A percentile compares a stretch with the other conserved stretches of the same genome.
phyloP scores from a whole-genome alignment of 805 yeast species.

The Maudiozyma turicensis region DNA sequence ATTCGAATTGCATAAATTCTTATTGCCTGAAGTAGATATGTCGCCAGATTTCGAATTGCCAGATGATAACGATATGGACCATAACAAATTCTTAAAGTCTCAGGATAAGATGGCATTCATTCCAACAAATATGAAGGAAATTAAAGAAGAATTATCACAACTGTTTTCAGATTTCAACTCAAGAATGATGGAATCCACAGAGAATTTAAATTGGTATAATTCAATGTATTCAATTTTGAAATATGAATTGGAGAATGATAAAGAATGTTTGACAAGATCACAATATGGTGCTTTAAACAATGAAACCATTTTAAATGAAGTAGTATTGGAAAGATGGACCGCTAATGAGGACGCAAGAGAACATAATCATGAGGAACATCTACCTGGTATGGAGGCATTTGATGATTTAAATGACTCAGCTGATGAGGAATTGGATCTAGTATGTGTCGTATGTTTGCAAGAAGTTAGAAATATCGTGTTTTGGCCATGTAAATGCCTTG shows the following conservation, averaged over 20 bases:
- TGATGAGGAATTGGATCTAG: constrained; percentile 30
- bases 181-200: constrained; percentile 12
- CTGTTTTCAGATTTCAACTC: constrained; percentile 2
- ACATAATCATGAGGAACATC: neutral
- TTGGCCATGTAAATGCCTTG: constrained; percentile 92
- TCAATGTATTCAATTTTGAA: constrained; percentile 24
- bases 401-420: constrained; percentile 1
- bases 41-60: constrained; percentile 19
- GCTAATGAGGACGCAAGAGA: neutral
- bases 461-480: constrained; percentile 66
- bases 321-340: constrained; percentile 12
- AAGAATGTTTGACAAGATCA: constrained; percentile 29
- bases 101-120: constrained; percentile 2
- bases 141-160: constrained; percentile 6
- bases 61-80: neutral
- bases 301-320: constrained; percentile 24
- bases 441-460: constrained; percentile 75
- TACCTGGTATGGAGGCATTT: neutral
- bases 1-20: constrained; percentile 6
- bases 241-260: constrained; percentile 17
- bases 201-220: constrained; percentile 17
- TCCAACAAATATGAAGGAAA: constrained; percentile 1
- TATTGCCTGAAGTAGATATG: constrained; percentile 23
- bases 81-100: neutral
- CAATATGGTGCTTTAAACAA: constrained; percentile 25